Evolutionary conservation across 2,329 filamentous ascomycete genomes (phyloP), one percentile per base, ranked within the genome.

Genomic region (Fusarium kyushuense): DNA sequence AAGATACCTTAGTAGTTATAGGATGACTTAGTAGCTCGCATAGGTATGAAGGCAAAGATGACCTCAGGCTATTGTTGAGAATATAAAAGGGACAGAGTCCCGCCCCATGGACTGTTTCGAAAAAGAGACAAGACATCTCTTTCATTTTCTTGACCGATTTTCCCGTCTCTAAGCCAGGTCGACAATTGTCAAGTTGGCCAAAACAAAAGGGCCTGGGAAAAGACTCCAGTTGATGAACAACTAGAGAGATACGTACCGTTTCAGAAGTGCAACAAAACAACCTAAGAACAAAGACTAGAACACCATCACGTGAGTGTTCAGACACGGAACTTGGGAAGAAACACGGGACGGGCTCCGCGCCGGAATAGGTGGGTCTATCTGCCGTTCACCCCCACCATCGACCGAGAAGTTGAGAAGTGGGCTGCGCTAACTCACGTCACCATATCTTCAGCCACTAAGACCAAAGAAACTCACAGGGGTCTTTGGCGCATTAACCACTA

Each of bases 61-160:
- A 58, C 67, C 67, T 74, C 71, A 63, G 72, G 54, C 61, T 35
- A 61, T 46, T 43, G 54, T 36, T 29, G 42, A 71, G 62, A 63
- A 59, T 75, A 74, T 74, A 74, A 72, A 74, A 74, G 55, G 71
- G 65, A 67, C 66, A 30, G 49, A 60, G 46, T 33, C 63, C 71
- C 69, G 57, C 70, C 65, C 54, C 56, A 41, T 38, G 51, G 47
- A 58, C 45, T 48, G 35, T 17, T 43, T 48, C 23, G 19, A 52
- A 63, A 67, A 55, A 49, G 55, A 64, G 66, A 63, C 58, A 19
- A 55, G 53, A 55, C 67, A 70, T 62, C 63, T 55, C 49, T 48
- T 51, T 60, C 45, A 56, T 48, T 29, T 64, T 65, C 56, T 54
- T 33, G 66, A 41, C 67, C 56, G 23, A 63, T 56, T 68, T 70